Evolutionary conservation across 441 rosid species (phyloP).

Genomic region (Erysimum cheiri): DNA sequence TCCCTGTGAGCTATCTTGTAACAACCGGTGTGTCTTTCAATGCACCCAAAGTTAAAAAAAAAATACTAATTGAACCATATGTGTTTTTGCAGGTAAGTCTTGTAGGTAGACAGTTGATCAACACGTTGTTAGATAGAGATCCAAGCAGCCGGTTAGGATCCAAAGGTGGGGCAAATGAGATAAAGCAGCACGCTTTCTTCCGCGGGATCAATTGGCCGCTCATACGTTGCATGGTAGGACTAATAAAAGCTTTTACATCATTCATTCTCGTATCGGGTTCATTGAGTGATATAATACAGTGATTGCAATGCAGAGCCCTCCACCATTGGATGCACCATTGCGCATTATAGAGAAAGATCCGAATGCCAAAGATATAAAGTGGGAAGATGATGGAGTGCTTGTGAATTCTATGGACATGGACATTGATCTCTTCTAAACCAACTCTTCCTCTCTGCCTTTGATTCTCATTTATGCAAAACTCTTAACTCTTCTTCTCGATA

Average conservation of each 20-base stretch:
- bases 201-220: slow-evolving; percentile 94
- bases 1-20: slow-evolving; percentile 61
- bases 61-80: slow-evolving; percentile 14
- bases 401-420: slow-evolving; percentile 64
- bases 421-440: slow-evolving; percentile 58
- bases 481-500: slow-evolving; percentile 24
- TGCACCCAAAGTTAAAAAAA: background rate
- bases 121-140: slow-evolving; percentile 74
- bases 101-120: slow-evolving; percentile 78
- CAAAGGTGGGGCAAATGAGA: slow-evolving; percentile 78
- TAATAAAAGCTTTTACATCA: background rate
- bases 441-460: slow-evolving; percentile 19
- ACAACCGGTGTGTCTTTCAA: slow-evolving; percentile 8
- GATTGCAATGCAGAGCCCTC: slow-evolving; percentile 68
- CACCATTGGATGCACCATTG: slow-evolving; percentile 70
- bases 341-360: slow-evolving; percentile 62
- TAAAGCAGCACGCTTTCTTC: slow-evolving; percentile 92
- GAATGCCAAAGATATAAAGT: slow-evolving; percentile 58
- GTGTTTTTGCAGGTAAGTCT: slow-evolving; percentile 77
- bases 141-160: slow-evolving; percentile 85
- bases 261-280: background rate
- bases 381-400: slow-evolving; percentile 98
- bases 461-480: slow-evolving; percentile 10
- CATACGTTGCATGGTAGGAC: slow-evolving; percentile 84
- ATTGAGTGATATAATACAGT: slow-evolving; percentile 18